These are phyloP conservation scores for Platanthera zijinensis DNA, from an alignment of 106 monocot species.

Conservation along the genomic window DNA sequence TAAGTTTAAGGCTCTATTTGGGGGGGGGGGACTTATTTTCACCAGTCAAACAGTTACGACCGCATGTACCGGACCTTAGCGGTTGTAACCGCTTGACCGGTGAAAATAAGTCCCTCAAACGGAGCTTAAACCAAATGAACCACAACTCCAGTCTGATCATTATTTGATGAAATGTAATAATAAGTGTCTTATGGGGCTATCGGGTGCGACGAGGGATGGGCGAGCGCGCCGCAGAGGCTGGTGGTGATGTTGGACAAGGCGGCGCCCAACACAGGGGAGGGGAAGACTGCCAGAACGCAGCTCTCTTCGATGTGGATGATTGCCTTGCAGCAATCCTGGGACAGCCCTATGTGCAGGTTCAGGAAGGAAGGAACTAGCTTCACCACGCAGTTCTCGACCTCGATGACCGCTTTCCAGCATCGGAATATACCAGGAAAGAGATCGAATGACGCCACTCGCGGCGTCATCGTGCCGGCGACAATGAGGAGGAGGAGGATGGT, in stretches of 20 bases:
- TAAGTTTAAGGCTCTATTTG: too few species aligned
- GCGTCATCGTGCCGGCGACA: background rate
- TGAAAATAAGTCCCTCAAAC: too few species aligned
- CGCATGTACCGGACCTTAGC: too few species aligned
- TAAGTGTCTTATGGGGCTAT: background rate
- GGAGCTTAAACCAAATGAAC: too few species aligned
- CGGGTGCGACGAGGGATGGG: background rate
- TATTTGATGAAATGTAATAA: too few species aligned
- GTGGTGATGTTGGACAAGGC: too few species aligned
- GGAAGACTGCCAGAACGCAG: background rate
- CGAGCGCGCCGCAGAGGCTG: background rate
- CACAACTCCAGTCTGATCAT: too few species aligned
- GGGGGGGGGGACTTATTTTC: too few species aligned
- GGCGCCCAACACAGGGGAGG: background rate
- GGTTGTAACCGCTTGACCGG: too few species aligned
- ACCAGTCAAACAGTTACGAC: too few species aligned
- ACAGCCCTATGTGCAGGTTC: background rate
- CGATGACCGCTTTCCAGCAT: background rate
- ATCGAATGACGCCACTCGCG: background rate
- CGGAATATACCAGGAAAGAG: background rate
- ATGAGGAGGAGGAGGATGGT: background rate
- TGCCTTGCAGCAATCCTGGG: background rate
- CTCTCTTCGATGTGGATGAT: background rate
- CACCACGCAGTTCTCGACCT: slow-evolving; percentile 1
- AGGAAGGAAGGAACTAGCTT: slow-evolving; percentile 3